These are phyloP conservation scores for Chaetomium sp. DNA, from an alignment of 2,329 filamentous ascomycete genomes.

Conservation along the genomic window DNA sequence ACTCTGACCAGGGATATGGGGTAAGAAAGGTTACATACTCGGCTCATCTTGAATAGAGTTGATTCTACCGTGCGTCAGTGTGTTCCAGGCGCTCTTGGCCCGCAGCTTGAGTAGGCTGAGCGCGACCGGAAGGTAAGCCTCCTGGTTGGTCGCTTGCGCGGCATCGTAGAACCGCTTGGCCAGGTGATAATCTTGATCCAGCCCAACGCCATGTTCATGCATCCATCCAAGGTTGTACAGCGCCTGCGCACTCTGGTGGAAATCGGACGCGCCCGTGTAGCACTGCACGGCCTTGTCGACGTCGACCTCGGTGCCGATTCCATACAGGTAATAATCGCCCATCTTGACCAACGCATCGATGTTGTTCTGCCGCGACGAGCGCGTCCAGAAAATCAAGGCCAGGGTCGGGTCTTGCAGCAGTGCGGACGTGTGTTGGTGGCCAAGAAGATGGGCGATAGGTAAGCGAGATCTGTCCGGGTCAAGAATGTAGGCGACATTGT, in stretches of 20 bases:
- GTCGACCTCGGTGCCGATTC: conserved; percentile 65
- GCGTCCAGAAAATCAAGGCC: conserved; percentile 88
- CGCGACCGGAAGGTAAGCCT: conserved; percentile 90
- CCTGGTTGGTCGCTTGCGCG: conserved; percentile 81
- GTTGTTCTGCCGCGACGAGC: conserved; percentile 87
- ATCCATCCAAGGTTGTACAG: conserved; percentile 98
- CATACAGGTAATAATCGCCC: conserved; percentile 91
- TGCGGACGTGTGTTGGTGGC: conserved; percentile 34
- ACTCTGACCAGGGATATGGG: conserved; percentile 3
- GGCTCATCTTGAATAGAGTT: conserved; percentile 90
- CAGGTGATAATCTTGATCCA: conserved; percentile 93
- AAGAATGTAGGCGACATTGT: conserved; percentile 81
- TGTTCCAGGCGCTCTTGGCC: conserved; percentile 88
- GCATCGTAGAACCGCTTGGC: conserved; percentile 95
- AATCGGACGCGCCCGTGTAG: conserved; percentile 87
- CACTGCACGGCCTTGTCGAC: conserved; percentile 85
- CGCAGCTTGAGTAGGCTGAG: conserved; percentile 81
- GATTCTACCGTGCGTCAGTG: conserved; percentile 78
- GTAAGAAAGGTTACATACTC: conserved; percentile 44
- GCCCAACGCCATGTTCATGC: conserved; percentile 92
- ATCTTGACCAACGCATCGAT: conserved; percentile 95
- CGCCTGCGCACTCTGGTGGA: conserved; percentile 85
- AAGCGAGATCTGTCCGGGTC: conserved; percentile 63
- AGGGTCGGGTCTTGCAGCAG: conserved; percentile 51
- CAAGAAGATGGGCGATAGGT: conserved; percentile 47